A percentile compares a stretch with the other conserved stretches of the same genome.
phyloP scores from a whole-genome alignment of 495 filamentous ascomycete species.

The Achaetomiella virescens region DNA sequence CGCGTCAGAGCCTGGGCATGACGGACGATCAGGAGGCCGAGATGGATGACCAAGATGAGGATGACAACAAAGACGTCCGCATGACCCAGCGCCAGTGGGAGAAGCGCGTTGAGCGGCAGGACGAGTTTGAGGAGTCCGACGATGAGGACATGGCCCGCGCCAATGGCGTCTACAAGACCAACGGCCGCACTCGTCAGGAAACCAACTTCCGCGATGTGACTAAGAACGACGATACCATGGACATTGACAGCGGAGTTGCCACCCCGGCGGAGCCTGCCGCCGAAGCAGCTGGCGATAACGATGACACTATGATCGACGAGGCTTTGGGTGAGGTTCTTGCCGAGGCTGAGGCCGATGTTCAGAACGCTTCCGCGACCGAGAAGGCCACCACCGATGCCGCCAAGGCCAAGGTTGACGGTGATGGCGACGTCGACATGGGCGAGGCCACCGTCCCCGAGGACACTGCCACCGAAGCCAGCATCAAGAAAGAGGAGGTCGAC shows the following conservation, averaged over 20 bases:
- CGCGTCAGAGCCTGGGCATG: slow-evolving; percentile 63
- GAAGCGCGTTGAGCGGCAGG: slow-evolving; percentile 61
- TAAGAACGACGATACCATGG: slow-evolving; percentile 52
- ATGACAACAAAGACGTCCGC: slow-evolving; percentile 79
- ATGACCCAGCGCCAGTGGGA: slow-evolving; percentile 82
- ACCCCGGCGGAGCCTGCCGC: slow-evolving; percentile 42
- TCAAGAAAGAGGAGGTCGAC: slow-evolving; percentile 31
- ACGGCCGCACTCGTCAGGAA: slow-evolving; percentile 51
- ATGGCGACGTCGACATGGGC: slow-evolving; percentile 36
- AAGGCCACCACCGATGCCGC: not conserved
- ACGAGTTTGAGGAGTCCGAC: slow-evolving; percentile 78
- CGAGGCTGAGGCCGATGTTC: slow-evolving; percentile 5
- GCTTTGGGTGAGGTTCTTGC: slow-evolving; percentile 24
- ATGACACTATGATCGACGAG: slow-evolving; percentile 62
- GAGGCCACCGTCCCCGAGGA: slow-evolving; percentile 19
- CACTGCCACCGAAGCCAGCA: slow-evolving; percentile 18
- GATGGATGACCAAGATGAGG: slow-evolving; percentile 82
- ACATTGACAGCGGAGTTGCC: slow-evolving; percentile 55
- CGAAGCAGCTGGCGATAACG: slow-evolving; percentile 44
- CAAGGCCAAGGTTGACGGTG: slow-evolving; percentile 21
- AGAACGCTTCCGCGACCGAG: slow-evolving; percentile 8
- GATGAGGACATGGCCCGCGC: slow-evolving; percentile 76
- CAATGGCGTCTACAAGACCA: slow-evolving; percentile 65
- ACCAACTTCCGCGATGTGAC: slow-evolving; percentile 67
- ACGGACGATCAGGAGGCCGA: slow-evolving; percentile 83